A percentile compares a stretch with the other conserved stretches of the same genome.
These are phyloP conservation scores for Ustilago xerochloae DNA, from an alignment of 1,284 basidiomycete species.

Conservation along the genomic window DNA sequence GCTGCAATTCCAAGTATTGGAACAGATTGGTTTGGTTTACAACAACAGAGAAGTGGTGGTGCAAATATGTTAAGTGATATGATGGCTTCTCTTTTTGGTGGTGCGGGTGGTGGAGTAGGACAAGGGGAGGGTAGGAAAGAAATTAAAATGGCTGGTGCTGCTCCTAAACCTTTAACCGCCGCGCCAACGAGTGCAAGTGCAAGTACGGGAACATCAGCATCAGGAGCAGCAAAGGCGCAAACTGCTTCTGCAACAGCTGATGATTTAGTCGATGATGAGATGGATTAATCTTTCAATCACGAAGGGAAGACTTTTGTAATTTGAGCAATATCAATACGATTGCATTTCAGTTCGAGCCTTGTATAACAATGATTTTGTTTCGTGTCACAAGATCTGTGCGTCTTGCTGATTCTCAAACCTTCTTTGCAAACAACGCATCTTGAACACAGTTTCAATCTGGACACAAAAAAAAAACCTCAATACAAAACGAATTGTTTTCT, in stretches of 20 bases:
- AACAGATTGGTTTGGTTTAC: constrained; percentile 46
- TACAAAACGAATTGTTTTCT: no score
- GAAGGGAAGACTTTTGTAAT: no score
- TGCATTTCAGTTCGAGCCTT: no score
- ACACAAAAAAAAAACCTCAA: no score
- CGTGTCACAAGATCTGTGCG: no score
- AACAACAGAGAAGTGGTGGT: constrained; percentile 26
- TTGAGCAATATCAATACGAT: no score
- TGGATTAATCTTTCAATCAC: constrained; percentile 33
- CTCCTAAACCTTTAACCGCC: constrained; percentile 8
- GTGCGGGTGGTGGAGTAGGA: neutral
- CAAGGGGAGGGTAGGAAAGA: constrained; percentile 15
- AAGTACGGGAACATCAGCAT: neutral
- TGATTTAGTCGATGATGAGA: constrained; percentile 49
- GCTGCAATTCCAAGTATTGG: constrained; percentile 43
- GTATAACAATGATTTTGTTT: no score
- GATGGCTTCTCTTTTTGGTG: constrained; percentile 54
- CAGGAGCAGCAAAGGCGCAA: neutral
- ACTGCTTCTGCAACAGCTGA: constrained; percentile 17
- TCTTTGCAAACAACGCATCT: no score
- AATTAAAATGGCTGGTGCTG: constrained; percentile 11
- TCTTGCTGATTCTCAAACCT: no score
- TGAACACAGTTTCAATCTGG: no score
- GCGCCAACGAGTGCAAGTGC: constrained; percentile 2
- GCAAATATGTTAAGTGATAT: constrained; percentile 59